A percentile compares a stretch with the other conserved stretches of the same genome.
Evolutionary conservation across 345 rosid genomes (phyloP).

Genomic region (Turnera subulata): DNA sequence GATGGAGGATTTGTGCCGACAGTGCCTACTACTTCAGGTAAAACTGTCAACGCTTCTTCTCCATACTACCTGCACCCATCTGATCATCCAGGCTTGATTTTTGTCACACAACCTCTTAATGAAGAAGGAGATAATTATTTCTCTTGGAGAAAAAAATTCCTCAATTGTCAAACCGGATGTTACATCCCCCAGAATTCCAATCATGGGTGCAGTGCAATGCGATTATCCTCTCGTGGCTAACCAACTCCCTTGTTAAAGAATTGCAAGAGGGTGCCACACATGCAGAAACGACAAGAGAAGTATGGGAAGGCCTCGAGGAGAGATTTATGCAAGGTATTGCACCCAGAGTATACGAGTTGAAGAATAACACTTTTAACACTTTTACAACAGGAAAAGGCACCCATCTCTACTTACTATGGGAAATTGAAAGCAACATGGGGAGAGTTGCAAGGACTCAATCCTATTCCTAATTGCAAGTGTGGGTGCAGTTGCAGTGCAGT

Average conservation of each 20-base stretch:
- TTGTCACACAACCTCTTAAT: too few species aligned
- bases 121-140: too few species aligned
- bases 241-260: background rate
- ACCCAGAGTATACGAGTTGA: background rate
- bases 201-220: slow-evolving; percentile 1
- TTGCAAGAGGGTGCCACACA: background rate
- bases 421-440: background rate
- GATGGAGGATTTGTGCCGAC: too few species aligned
- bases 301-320: background rate
- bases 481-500: background rate
- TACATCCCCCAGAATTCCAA: background rate
- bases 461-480: background rate
- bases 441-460: background rate
- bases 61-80: too few species aligned
- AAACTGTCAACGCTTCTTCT: too few species aligned
- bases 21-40: too few species aligned
- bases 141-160: too few species aligned
- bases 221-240: background rate
- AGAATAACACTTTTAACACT: background rate
- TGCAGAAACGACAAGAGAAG: background rate
- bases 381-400: background rate
- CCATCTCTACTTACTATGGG: background rate
- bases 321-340: background rate
- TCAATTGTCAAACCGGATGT: background rate
- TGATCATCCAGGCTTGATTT: too few species aligned